These are phyloP conservation scores for Sporothrix protearum DNA, from an alignment of 2,329 filamentous ascomycete species.

Conservation along the genomic window DNA sequence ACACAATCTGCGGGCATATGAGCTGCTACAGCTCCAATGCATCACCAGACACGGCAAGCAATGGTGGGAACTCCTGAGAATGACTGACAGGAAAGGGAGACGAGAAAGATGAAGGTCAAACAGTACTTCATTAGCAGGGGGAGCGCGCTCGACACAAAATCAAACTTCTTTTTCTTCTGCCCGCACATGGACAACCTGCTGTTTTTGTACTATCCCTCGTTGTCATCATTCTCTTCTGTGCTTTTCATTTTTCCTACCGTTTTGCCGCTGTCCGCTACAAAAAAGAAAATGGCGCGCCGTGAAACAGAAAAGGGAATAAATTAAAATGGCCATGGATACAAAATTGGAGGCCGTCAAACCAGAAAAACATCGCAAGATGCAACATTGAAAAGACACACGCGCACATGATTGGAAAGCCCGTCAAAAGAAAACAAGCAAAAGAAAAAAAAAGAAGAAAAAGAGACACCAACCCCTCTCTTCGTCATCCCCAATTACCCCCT, in stretches of 20 bases:
- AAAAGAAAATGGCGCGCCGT: neutral
- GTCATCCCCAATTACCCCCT: constrained; percentile 20
- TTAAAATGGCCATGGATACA: constrained; percentile 12
- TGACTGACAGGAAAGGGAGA: neutral
- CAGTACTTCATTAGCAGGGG: no score
- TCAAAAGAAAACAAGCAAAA: neutral
- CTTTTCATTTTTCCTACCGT: neutral
- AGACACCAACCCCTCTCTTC: neutral
- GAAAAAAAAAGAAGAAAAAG: no score
- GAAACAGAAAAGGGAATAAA: neutral
- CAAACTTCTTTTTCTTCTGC: no score
- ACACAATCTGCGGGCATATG: neutral
- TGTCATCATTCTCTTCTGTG: no score
- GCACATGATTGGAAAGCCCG: neutral
- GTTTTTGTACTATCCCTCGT: no score
- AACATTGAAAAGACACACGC: neutral
- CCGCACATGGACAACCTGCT: no score
- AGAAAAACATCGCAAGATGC: neutral
- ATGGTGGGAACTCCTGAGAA: neutral
- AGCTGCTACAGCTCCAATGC: neutral
- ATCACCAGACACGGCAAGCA: neutral
- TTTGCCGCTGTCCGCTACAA: no score
- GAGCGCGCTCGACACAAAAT: no score
- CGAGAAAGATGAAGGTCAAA: no score
- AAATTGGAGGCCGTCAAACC: neutral